Evolutionary conservation across 1,284 basidiomycete genomes (phyloP).

Genomic region (Austropuccinia psidii): DNA sequence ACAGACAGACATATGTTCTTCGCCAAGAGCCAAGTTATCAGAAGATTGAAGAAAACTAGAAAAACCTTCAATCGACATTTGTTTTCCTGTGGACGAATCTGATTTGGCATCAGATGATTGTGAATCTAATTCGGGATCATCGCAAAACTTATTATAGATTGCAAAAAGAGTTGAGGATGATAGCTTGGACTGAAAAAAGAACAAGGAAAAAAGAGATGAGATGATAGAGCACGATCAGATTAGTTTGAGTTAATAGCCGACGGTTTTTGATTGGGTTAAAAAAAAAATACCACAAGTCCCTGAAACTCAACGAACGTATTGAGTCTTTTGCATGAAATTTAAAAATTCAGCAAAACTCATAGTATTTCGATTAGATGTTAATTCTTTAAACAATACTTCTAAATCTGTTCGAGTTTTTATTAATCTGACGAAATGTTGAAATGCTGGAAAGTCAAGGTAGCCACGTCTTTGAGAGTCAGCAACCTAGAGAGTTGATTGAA

Average conservation of each 20-base stretch:
- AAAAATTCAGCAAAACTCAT: constrained; percentile 31
- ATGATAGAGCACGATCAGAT: background rate
- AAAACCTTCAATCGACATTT: constrained; percentile 59
- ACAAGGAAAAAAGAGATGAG: constrained; percentile 7
- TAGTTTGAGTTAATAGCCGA: background rate
- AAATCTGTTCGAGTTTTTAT: constrained; percentile 77
- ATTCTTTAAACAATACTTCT: constrained; percentile 50
- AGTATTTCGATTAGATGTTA: constrained; percentile 16
- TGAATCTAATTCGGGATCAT: constrained; percentile 41
- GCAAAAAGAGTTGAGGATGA: constrained; percentile 34
- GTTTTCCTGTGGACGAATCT: constrained; percentile 7
- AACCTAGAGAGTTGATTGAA: constrained; percentile 52
- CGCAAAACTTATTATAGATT: constrained; percentile 42
- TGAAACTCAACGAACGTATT: constrained; percentile 29
- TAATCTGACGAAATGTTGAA: constrained; percentile 74
- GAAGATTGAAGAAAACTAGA: constrained; percentile 65
- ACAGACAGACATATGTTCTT: constrained; percentile 51
- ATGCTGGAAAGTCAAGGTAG: constrained; percentile 72
- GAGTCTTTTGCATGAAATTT: constrained; percentile 30
- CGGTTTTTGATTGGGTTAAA: background rate
- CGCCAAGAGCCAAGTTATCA: constrained; percentile 58
- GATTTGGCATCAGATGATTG: constrained; percentile 33
- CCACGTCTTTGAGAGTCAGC: constrained; percentile 61
- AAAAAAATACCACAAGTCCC: too few species aligned
- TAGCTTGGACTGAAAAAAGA: constrained; percentile 27